Base-by-base conservation (phyloP, 768 basidiomycete genomes). In the Candolleomyces aberdarensis region DNA sequence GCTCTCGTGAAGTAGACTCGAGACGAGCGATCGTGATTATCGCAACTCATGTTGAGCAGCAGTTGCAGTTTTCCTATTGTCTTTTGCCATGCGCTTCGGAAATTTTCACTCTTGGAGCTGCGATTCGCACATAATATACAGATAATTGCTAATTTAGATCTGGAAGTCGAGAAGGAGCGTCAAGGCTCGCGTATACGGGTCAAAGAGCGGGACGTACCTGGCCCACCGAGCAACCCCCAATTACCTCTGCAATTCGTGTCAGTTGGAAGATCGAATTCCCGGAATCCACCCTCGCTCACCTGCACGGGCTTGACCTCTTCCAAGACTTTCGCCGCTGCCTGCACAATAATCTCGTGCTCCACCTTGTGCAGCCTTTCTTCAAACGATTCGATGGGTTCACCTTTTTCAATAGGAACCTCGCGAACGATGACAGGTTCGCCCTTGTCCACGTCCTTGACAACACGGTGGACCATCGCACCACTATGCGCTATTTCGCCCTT, bases 381-480 rank as follows among this genome's bases (percentile, higher is more conserved):
- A 63, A 94, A 88, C 36, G 77, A 80, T 61, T 89, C 88, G 59
- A 88, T 72, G 5, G 83, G 71, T 64, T 98, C 96, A 6, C 84
- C 94, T 60, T 85, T 74, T 63, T 76, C 74, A 57, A 96, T 86
- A 65, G 83, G 82, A 1, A 98, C 84, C 70, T 94, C 86, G 60
- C 85, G 77, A 51, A 96, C 89, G 29, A 98, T 72, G 43, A 99
- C 66, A 0, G 96, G 94, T 66, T 92, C 87, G 0, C 97, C 97
- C 7, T 87, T 85, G 74, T 99, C 97, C 31, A 99, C 95, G 69
- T 96, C 92, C 64, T 36, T 88, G 40, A 98, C 86, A 14, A 98
- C 97, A 26, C 88, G 83, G 74, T 99, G 97, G 0, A 98, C 88
- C 96, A 98, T 98, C 1, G 84, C 87, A 0, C 97, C 96, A 0